A percentile compares a stretch with the other conserved stretches of the same genome.
phyloP scores from a whole-genome alignment of 345 rosid species.

The Populus alba region DNA sequence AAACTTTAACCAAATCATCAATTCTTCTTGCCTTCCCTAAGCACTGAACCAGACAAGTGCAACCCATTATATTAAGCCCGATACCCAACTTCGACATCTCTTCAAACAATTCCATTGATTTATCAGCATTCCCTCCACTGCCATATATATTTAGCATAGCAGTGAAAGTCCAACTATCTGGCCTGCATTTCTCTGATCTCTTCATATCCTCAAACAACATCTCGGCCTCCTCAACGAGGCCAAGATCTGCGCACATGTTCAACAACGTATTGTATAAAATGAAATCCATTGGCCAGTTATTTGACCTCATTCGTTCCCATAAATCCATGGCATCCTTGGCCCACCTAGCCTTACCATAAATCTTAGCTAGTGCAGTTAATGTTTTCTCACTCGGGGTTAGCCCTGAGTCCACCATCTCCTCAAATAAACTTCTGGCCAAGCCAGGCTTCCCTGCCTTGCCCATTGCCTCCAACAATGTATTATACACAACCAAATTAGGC shows the following conservation, averaged over 20 bases:
- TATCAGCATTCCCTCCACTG: slow-evolving; percentile 65
- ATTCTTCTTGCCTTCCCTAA: slow-evolving; percentile 69
- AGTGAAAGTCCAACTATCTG: slow-evolving; percentile 83
- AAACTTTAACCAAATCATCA: slow-evolving; percentile 63
- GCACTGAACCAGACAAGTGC: slow-evolving; percentile 82
- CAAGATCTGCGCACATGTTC: slow-evolving; percentile 90
- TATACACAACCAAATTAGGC: slow-evolving; percentile 81
- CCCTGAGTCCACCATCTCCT: slow-evolving; percentile 73
- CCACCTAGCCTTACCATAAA: slow-evolving; percentile 94
- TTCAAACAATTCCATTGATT: slow-evolving; percentile 65
- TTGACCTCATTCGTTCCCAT: slow-evolving; percentile 73
- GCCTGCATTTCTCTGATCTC: slow-evolving; percentile 45
- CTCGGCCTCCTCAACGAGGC: slow-evolving; percentile 83
- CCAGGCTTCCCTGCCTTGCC: slow-evolving; percentile 93
- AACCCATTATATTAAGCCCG: slow-evolving; percentile 81
- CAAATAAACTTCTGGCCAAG: slow-evolving; percentile 70
- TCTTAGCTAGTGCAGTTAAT: slow-evolving; percentile 70
- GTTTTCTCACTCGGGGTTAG: slow-evolving; percentile 75
- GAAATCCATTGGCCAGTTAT: slow-evolving; percentile 81
- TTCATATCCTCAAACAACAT: slow-evolving; percentile 78
- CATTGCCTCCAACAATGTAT: slow-evolving; percentile 79
- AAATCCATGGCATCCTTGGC: slow-evolving; percentile 69
- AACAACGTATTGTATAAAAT: slow-evolving; percentile 78
- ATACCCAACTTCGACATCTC: slow-evolving; percentile 58
- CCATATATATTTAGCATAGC: slow-evolving; percentile 86